Evolutionary conservation across 176 grass and related monocot genomes (phyloP).

Genomic region (Otatea glauca): DNA sequence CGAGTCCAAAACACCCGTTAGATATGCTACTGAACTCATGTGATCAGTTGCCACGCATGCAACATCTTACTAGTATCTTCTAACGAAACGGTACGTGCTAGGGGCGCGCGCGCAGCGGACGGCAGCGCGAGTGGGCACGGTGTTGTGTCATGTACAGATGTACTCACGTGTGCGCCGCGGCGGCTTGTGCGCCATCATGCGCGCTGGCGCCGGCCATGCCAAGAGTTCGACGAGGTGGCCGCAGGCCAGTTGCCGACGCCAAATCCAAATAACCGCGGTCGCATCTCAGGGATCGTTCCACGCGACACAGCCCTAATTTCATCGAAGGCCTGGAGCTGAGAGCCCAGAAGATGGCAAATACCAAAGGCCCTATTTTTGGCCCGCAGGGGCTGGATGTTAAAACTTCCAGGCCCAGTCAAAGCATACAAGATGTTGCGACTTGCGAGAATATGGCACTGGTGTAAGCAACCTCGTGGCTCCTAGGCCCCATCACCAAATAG

Average conservation of each 20-base stretch:
- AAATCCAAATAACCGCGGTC: background rate
- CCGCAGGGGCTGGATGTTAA: background rate
- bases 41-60: too few relatives aligned
- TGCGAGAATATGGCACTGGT: background rate
- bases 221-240: background rate
- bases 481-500: conserved; percentile 7
- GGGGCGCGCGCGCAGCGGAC: too few relatives aligned
- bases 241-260: background rate
- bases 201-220: too few relatives aligned
- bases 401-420: background rate
- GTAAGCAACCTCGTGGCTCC: background rate
- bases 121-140: background rate
- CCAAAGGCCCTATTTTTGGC: background rate
- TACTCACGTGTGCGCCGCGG: background rate
- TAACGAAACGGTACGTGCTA: background rate
- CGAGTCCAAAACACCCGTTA: too few relatives aligned
- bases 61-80: too few relatives aligned
- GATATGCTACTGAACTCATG: too few relatives aligned
- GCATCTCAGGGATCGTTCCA: background rate
- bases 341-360: background rate
- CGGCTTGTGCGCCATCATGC: background rate
- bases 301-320: background rate
- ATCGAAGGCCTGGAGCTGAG: background rate
- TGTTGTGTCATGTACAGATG: background rate
- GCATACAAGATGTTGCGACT: background rate